Evolutionary conservation across 1,139 yeast species (phyloP), one percentile per base, ranked within the genome.

Genomic region (Geotrichum citri-aurantii): DNA sequence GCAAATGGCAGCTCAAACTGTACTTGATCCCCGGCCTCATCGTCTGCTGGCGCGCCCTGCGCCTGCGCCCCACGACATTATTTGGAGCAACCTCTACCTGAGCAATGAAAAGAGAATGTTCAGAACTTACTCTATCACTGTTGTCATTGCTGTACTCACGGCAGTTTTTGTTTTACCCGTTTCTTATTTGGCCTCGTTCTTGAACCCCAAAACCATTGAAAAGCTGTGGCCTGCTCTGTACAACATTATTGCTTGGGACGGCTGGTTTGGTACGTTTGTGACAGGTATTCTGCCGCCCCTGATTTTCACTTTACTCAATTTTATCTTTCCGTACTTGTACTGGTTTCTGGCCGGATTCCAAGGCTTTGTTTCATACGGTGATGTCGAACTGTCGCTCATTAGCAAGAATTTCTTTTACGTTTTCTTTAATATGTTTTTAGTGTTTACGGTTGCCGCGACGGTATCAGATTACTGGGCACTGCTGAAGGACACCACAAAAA

Each of bases 1-100:
- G 0, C 97, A 89, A 69, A 83, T 89, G 86, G 84, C 90, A 8
- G 95, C 96, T 0, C 97, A 90, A 69, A 89, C 96, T 0, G 88
- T 88, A 0, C 75, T 89, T 55, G 95, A 90, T 63, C 96, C 96
- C 0, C 80, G 84, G 58, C 86, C 89, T 1, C 81, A 85, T 68
- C 85, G 86, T 58, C 75, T 89, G 51, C 84, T 88, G 51, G 86
- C 95, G 8, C 79, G 78, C 53, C 75, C 88, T 54, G 96, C 96
- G 0, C 96, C 96, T 0, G 92, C 96, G 1, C 96, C 96, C 1
- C 85, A 85, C 63, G 97, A 89, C 70, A 84, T 89, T 24, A 78
- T 86, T 56, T 89, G 97, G 97, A 82, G 83, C 52, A 87, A 88
- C 66, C 73, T 88, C 50, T 81, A 85, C 64, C 72, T 88, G 68